phyloP scores from a whole-genome alignment of 2,329 filamentous ascomycete species.

The Ophiostoma sp. region DNA sequence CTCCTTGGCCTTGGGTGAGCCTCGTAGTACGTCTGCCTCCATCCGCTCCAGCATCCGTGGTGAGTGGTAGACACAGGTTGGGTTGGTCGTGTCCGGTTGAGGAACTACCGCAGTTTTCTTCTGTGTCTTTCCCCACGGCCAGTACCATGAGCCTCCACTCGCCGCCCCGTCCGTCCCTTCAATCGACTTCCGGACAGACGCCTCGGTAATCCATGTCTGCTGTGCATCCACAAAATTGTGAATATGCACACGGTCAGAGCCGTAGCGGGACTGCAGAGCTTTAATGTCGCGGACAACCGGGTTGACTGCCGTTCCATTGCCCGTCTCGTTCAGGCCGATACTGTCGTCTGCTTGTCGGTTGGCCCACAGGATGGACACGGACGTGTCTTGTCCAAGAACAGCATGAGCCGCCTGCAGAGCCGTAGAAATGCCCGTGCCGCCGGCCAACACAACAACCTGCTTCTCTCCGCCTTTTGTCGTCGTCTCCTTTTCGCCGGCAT shows the following conservation, averaged over 20 bases:
- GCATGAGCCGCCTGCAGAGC: conserved; percentile 77
- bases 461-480: not conserved
- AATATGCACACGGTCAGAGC: conserved; percentile 60
- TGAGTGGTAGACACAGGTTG: conserved; percentile 25
- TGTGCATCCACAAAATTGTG: conserved; percentile 85
- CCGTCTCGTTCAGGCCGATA: conserved; percentile 46
- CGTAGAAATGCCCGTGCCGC: conserved; percentile 88
- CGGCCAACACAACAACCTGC: conserved; percentile 78
- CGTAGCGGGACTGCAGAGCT: conserved; percentile 60
- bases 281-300: conserved; percentile 64
- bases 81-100: not conserved
- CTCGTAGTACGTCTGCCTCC: conserved; percentile 1
- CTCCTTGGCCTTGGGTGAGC: conserved; percentile 33
- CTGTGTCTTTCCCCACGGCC: conserved; percentile 27
- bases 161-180: not conserved
- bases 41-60: not conserved
- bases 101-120: not conserved
- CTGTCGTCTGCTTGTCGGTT: conserved; percentile 68
- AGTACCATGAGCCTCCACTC: not conserved
- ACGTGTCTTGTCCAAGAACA: conserved; percentile 45
- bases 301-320: conserved; percentile 35
- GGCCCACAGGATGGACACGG: conserved; percentile 80
- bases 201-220: conserved; percentile 60
- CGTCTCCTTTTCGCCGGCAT: not conserved
- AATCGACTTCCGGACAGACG: conserved; percentile 43